Evolutionary conservation across 2,329 filamentous ascomycete species (phyloP), one percentile per base, ranked within the genome.

Genomic region (Curvularia sp.): DNA sequence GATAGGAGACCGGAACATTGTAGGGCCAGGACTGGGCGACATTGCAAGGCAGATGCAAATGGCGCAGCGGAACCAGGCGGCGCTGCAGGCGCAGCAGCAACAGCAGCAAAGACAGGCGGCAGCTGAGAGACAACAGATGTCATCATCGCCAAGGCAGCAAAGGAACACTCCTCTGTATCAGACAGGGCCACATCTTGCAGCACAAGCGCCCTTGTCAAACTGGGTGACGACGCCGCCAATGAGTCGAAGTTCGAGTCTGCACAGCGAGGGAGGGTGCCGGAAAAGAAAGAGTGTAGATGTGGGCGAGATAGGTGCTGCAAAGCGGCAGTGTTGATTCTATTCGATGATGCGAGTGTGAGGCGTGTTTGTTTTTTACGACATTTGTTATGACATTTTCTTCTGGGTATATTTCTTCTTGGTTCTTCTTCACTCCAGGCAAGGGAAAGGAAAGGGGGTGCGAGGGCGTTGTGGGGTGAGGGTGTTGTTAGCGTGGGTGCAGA

Each of bases 1-100:
- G 2, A 65, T 74, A 19, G 74, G 74, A 1, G 73, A 76, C 49
- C 62, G 72, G 13, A 76, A 76, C 45, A 74, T 76, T 25, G 73
- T 76, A 2, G 72, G 74, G 3, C 73, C 72, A 4, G 71, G 68
- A 0, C 45, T 76, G 3, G 71, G 71, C 6, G 74, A 75, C 34
- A 69, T 75, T n/a, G 74, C 73, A 13, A 56, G 68, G 10, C 70
- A 75, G 42, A 72, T 76, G 66, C 71, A 73, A 43, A 49, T 71
- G 36, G 68, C 69, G 55, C 70, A 72, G 59, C 58, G 67, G 48
- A 71, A 67, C 32, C 65, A 65, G 39, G 63, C 59, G 25, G 63
- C 57, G 18, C 48, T 67, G 10, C 62, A 63, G 25, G 60, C 63
- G 13, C 56, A 61, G 15, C 63, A 64, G 32, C 58, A 56, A 28